Percentiles rank a stretch among this genome's conserved stretches.
These are phyloP conservation scores for Vickermania ingenoplastis DNA, from an alignment of 208 protist genomes.

Conservation along the genomic window DNA sequence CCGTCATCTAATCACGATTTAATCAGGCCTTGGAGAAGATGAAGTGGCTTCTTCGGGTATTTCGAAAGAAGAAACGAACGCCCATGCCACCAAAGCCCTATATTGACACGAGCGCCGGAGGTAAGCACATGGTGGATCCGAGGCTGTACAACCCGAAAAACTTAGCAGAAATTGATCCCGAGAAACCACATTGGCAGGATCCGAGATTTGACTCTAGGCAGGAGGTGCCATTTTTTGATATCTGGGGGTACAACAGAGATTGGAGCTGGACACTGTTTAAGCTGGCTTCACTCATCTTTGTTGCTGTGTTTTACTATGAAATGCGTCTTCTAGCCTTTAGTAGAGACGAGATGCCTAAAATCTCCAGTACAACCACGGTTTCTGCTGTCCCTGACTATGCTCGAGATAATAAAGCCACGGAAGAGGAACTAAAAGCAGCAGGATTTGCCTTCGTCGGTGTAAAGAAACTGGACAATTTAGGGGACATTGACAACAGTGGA, in stretches of 20 bases:
- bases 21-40: too few relatives aligned
- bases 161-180: slow-evolving; percentile 67
- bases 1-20: too few relatives aligned
- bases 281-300: slow-evolving; percentile 42
- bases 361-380: slow-evolving; percentile 55
- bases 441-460: slow-evolving; percentile 77
- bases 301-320: slow-evolving; percentile 57
- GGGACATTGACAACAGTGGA: too few relatives aligned
- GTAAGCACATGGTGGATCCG: slow-evolving; percentile 59
- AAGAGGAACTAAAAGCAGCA: slow-evolving; percentile 66
- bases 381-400: slow-evolving; percentile 69
- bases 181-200: slow-evolving; percentile 86
- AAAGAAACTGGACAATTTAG: slow-evolving; percentile 71
- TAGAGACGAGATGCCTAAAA: slow-evolving; percentile 33
- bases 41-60: slow-evolving; percentile 66
- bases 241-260: slow-evolving; percentile 83
- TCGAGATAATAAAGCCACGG: slow-evolving; percentile 62
- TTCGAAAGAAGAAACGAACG: slow-evolving; percentile 20
- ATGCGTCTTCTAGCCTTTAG: slow-evolving; percentile 39
- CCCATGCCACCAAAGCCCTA: slow-evolving; percentile 86
- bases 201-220: slow-evolving; percentile 69
- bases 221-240: slow-evolving; percentile 72
- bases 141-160: slow-evolving; percentile 54
- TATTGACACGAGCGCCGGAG: slow-evolving; percentile 51
- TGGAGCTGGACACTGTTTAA: slow-evolving; percentile 88